Percentiles rank a stretch among this genome's conserved stretches.
phyloP scores from a whole-genome alignment of 2,329 filamentous ascomycete species.

The Dactylellina haptotyla region DNA sequence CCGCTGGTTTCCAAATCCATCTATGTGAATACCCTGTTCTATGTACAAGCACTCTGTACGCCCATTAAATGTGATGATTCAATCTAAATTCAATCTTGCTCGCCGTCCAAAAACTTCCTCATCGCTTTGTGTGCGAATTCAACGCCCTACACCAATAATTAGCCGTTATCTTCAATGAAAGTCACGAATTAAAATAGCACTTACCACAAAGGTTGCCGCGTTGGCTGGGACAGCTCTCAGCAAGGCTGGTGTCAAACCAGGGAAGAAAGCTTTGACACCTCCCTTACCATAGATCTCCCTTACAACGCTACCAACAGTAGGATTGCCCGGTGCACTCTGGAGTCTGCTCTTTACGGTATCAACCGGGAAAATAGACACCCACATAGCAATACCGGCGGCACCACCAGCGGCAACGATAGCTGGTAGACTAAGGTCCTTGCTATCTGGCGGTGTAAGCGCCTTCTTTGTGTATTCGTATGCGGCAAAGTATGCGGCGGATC shows the following conservation, averaged over 20 bases:
- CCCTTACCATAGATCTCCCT: slow-evolving; percentile 83
- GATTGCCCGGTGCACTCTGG: slow-evolving; percentile 87
- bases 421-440: slow-evolving; percentile 79
- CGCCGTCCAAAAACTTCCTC: slow-evolving; percentile 72
- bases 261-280: slow-evolving; percentile 93
- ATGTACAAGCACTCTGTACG: slow-evolving; percentile 36
- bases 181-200: neutral
- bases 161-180: neutral
- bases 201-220: slow-evolving; percentile 81
- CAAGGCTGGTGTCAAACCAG: slow-evolving; percentile 91
- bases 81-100: slow-evolving; percentile 19
- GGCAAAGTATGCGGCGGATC: slow-evolving; percentile 94
- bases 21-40: slow-evolving; percentile 34
- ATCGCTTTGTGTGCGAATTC: slow-evolving; percentile 85
- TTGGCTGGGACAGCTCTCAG: slow-evolving; percentile 94
- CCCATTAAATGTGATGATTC: neutral
- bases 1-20: slow-evolving; percentile 27
- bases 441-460: slow-evolving; percentile 81
- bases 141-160: slow-evolving; percentile 69
- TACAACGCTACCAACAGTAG: slow-evolving; percentile 82
- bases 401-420: slow-evolving; percentile 89
- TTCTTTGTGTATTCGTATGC: slow-evolving; percentile 97
- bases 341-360: slow-evolving; percentile 95
- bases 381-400: slow-evolving; percentile 95
- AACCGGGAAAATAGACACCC: slow-evolving; percentile 97